These are phyloP conservation scores for Scenedesmus sp. DNA, from an alignment of 163 green algal species.

Conservation along the genomic window DNA sequence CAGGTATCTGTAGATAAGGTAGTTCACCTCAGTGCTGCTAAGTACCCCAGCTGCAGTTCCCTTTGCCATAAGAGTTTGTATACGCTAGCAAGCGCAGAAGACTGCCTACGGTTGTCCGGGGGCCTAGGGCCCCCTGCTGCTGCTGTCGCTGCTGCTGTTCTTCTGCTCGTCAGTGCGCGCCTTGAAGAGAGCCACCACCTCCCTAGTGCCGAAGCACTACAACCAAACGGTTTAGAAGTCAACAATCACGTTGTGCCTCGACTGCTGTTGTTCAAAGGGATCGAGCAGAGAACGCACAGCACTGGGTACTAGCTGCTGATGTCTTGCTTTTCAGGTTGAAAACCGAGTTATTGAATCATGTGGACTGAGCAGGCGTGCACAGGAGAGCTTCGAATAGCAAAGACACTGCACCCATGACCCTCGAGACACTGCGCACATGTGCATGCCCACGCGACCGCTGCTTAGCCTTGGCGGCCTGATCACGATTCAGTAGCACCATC, in stretches of 20 bases:
- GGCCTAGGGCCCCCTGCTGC: neutral
- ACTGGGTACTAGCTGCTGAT: neutral
- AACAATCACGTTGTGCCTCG: neutral
- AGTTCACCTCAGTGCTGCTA: slow-evolving; percentile 95
- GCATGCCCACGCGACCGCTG: neutral
- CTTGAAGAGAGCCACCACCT: neutral
- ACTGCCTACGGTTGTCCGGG: neutral
- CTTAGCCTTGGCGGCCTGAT: too few species aligned
- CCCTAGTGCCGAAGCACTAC: neutral
- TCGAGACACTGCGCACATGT: neutral
- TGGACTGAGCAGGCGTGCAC: too few species aligned
- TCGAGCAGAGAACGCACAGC: neutral
- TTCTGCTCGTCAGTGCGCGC: neutral
- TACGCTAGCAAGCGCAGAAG: neutral
- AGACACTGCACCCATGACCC: neutral
- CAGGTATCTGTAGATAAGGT: slow-evolving; percentile 97
- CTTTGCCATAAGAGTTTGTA: slow-evolving; percentile 10
- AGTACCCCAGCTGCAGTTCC: slow-evolving; percentile 58
- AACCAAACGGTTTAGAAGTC: neutral
- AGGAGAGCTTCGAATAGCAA: neutral
- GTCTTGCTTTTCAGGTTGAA: neutral
- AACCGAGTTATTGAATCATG: neutral
- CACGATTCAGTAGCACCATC: neutral
- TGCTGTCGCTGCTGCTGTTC: slow-evolving; percentile 21
- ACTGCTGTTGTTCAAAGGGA: neutral